phyloP scores from a whole-genome alignment of 352 stramenopile genomes.

The Globisporangium viniferum region DNA sequence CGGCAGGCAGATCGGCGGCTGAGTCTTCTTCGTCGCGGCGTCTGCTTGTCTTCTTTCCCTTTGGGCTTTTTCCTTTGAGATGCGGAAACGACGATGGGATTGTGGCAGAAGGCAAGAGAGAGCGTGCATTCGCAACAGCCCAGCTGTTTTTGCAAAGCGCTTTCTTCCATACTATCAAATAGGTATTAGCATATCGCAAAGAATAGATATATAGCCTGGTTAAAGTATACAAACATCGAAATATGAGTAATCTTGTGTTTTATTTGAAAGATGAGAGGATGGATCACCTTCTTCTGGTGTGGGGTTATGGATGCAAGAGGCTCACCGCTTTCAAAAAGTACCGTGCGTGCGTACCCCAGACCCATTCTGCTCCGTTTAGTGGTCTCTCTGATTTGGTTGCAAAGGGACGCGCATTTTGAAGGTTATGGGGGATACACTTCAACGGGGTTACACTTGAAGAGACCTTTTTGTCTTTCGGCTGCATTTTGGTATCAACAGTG shows the following conservation, averaged over 20 bases:
- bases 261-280: background rate
- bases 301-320: background rate
- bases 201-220: background rate
- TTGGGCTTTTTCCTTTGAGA: background rate
- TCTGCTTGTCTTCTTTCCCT: background rate
- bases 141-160: background rate
- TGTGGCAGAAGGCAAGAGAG: background rate
- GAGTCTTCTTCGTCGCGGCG: background rate
- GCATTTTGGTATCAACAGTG: background rate
- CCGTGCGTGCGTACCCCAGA: background rate
- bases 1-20: background rate
- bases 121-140: background rate
- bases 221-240: too few species aligned
- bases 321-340: background rate
- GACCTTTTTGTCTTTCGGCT: background rate
- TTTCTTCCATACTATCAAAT: background rate
- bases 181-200: too few species aligned
- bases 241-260: background rate
- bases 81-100: background rate
- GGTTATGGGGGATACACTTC: background rate
- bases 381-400: background rate
- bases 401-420: background rate
- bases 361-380: background rate
- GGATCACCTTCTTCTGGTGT: background rate
- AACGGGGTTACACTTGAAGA: slow-evolving; percentile 5